These are phyloP conservation scores for Paraleonurus japonicus DNA, from an alignment of 257 asterid species.

Conservation along the genomic window DNA sequence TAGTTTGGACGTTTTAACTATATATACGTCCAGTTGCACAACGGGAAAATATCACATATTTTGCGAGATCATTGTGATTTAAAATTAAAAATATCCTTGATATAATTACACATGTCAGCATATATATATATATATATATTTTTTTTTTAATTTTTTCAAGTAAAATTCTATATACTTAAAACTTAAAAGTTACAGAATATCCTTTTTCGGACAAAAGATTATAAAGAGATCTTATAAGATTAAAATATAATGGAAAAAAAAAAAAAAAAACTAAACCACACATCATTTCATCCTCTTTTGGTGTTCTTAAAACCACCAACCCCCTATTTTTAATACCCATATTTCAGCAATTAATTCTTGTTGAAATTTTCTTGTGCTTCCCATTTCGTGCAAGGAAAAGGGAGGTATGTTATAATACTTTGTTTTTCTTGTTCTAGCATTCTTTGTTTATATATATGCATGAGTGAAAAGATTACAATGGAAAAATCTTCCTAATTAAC, in stretches of 20 bases:
- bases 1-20: too few species aligned
- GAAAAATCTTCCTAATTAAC: not conserved
- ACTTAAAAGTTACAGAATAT: too few species aligned
- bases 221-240: too few species aligned
- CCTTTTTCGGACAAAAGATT: too few species aligned
- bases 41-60: too few species aligned
- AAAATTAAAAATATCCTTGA: too few species aligned
- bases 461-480: not conserved
- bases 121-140: too few species aligned
- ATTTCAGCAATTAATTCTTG: not conserved
- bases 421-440: not conserved
- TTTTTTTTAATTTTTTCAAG: too few species aligned
- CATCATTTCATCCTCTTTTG: constrained; percentile 1
- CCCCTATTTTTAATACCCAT: not conserved
- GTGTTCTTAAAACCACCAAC: not conserved
- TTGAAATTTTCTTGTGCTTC: constrained; percentile 16
- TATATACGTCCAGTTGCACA: too few species aligned
- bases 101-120: too few species aligned
- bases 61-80: too few species aligned
- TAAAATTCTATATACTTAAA: too few species aligned
- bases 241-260: not conserved
- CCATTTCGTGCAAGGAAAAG: constrained; percentile 16
- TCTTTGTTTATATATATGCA: not conserved
- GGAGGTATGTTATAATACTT: constrained; percentile 26
- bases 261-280: not conserved